phyloP scores from a whole-genome alignment of 148 eudicot genomes.

The Heliosperma pusillum region DNA sequence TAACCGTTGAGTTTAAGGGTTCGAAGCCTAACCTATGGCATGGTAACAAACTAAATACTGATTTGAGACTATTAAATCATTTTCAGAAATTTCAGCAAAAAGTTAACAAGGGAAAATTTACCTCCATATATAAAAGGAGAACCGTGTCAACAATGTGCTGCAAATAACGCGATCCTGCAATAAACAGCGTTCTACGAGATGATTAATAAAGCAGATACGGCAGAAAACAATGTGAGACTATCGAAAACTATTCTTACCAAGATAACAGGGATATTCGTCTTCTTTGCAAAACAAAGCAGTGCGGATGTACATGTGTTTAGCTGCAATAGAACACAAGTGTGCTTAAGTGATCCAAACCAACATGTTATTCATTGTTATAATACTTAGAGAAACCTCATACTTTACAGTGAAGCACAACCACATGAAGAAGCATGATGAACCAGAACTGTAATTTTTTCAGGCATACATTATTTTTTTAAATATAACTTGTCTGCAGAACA shows the following conservation, averaged over 20 bases:
- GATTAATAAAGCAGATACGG: neutral
- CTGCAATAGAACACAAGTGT: slow-evolving; percentile 34
- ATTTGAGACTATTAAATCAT: neutral
- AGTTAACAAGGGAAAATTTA: slow-evolving; percentile 23
- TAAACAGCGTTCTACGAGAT: neutral
- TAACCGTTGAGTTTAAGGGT: too few species aligned
- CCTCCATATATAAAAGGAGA: slow-evolving; percentile 88
- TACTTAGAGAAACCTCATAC: neutral
- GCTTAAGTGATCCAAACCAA: neutral
- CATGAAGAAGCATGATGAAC: neutral
- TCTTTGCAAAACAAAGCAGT: slow-evolving; percentile 85
- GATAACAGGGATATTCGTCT: slow-evolving; percentile 78
- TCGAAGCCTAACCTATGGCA: neutral
- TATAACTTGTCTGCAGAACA: too few species aligned
- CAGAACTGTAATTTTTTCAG: neutral
- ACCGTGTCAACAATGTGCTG: slow-evolving; percentile 97
- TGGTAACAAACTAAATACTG: neutral
- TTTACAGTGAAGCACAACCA: too few species aligned
- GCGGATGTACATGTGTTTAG: slow-evolving; percentile 91
- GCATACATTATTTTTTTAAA: too few species aligned
- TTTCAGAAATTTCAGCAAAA: neutral
- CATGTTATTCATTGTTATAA: slow-evolving; percentile 1
- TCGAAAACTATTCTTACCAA: slow-evolving; percentile 44
- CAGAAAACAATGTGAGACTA: neutral
- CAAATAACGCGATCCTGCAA: slow-evolving; percentile 93